Base-by-base conservation (phyloP, 2,329 filamentous ascomycete species). In the Peltaster fructicola region DNA sequence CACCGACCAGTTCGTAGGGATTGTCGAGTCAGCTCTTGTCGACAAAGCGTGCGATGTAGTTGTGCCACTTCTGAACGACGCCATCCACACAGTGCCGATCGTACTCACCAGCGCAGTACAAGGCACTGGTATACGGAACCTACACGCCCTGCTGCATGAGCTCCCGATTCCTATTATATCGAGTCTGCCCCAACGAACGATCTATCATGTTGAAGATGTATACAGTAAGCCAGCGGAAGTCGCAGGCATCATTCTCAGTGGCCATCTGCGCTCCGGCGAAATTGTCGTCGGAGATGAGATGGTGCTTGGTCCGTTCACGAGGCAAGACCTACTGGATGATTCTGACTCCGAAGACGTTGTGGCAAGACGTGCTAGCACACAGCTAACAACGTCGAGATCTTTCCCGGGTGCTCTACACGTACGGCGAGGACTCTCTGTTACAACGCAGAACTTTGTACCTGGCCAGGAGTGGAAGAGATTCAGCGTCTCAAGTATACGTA, bases 171-270 rank as follows among this genome's bases (percentile, higher is more conserved):
- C 46, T 2, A 19, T 36, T 3, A n/a, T n/a, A n/a, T n/a, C n/a
- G n/a, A n/a, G n/a, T n/a, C n/a, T n/a, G 10, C 19, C 13, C 18
- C 29, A 16, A 16, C 15, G 6, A 6, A 24, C 20, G 14, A 54
- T 93, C 2, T 95, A 95, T 42, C 78, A 93, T 43, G 67, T 95
- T 13, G 85, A 95, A 44, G 85, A 93, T 38, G 71, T 82, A 1
- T 95, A 91, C 48, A 77, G 67, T 30, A 65, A 84, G 8, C 40
- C 44, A 2, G 39, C 43, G 5, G 44, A 43, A 31, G 36, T 32
- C 5, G 32, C 36, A 17, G 41, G 41, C 12, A 36, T 46, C n/a
- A 78, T 98, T 8, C 64, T 93, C 5, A 84, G 81, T 20, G 85
- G 85, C 1, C 68, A 88, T 34, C 59, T 93, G 8, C 72, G 76